Evolutionary conservation across 1,284 basidiomycete genomes (phyloP).

Genomic region (Coniophora puteana): DNA sequence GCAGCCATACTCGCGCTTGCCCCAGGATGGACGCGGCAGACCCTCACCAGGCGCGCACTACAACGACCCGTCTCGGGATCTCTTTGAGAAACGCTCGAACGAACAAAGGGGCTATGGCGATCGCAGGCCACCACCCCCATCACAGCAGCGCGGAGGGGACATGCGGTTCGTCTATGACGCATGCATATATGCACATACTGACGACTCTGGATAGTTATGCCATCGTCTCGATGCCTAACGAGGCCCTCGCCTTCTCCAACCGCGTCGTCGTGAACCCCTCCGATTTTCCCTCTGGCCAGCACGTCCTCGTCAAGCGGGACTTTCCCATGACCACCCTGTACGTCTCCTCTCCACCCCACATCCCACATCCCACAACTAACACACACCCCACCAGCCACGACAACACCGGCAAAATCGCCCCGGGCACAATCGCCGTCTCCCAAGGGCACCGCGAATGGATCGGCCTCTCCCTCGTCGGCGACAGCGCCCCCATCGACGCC

Average conservation of each 20-base stretch:
- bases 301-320: constrained; percentile 69
- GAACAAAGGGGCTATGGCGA: too few species aligned
- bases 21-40: constrained; percentile 29
- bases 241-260: constrained; percentile 76
- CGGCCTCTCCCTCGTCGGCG: constrained; percentile 74
- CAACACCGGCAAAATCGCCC: constrained; percentile 62
- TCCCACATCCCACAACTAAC: constrained; percentile 4
- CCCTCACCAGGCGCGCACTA: constrained; percentile 38
- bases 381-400: constrained; percentile 56
- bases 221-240: constrained; percentile 55
- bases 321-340: constrained; percentile 75
- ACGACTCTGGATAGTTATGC: constrained; percentile 39
- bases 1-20: constrained; percentile 46
- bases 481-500: constrained; percentile 68
- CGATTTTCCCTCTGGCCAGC: constrained; percentile 72
- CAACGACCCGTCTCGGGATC: constrained; percentile 46
- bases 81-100: constrained; percentile 49
- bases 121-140: constrained; percentile 35
- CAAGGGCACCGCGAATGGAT: constrained; percentile 81
- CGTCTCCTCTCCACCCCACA: not conserved
- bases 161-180: constrained; percentile 36
- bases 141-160: constrained; percentile 28
- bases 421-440: constrained; percentile 66
- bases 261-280: constrained; percentile 74
- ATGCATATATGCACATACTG: not conserved